Evolutionary conservation across 2,329 filamentous ascomycete genomes (phyloP), one percentile per base, ranked within the genome.

Genomic region (Clarireedia monteithiana): DNA sequence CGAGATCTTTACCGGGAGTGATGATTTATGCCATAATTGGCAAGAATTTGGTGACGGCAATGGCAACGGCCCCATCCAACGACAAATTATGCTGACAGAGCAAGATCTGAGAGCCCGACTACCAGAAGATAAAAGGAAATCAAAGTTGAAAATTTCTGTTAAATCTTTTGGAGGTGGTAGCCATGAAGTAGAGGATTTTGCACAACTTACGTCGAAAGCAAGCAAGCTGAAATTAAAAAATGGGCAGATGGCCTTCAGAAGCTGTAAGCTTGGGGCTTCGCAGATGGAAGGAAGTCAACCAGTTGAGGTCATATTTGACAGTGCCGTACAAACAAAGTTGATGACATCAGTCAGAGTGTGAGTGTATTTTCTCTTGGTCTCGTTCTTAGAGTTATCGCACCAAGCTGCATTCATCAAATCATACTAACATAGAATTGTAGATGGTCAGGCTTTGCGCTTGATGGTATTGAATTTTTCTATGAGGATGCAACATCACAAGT

Each of bases 381-480:
- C 30, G 9, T 34, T 34, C 10, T 2, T 15, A 34, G 23, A 24
- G 14, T 5, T 12, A 6, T 10, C 23, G 23, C 24, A 47, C 6
- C 6, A 23, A 30, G 23, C 23, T 23, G 2, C 6, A 20, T 20
- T n/a, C 40, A 10, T 44, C n/a, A 17, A 23, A n/a, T 44, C 40
- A 20, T 44, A 42, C 53, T 55, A 42, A 55, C 26, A 44, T 39
- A 6, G 2, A 47, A 26, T 34, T 50, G 2, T 45, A 55, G 53
- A 17, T 55, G 53, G 53, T 39, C 53, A 20, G 90, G 88, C 2
- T 75, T 77, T 57, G 86, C 86, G 4, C 68, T 97, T 12, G 87
- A 95, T 68, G 94, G 94, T 0, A 71, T 99, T 20, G 92, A 97
- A 69, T 97, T 99, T 71, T 78, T 88, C 58, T 97, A 96, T 67